Conservation (phyloP, 176 grass and related monocot species). For the Carex parvula region DNA sequence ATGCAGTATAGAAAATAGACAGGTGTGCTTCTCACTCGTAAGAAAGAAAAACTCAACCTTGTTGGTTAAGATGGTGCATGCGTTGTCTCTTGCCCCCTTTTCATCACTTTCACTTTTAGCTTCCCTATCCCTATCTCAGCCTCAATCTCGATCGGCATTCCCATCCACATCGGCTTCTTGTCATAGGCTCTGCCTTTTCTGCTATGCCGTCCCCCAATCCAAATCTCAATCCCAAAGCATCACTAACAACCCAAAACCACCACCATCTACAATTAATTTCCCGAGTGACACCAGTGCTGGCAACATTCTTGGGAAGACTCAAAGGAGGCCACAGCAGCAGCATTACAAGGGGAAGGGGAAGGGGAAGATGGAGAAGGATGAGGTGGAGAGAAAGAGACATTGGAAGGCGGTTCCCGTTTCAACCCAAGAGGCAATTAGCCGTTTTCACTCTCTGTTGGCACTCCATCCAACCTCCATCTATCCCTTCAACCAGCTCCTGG, state of each 20-base stretch:
- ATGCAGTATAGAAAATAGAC: neutral
- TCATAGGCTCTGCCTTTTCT: neutral
- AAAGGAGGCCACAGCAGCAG: neutral
- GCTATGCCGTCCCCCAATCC: neutral
- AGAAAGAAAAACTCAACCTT: neutral
- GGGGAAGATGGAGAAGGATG: neutral
- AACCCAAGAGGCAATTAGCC: neutral
- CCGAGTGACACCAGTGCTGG: neutral
- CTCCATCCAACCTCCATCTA: neutral
- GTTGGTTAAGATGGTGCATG: neutral
- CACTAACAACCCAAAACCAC: neutral
- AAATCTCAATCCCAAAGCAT: neutral
- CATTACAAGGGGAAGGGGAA: neutral
- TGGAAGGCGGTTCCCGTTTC: neutral
- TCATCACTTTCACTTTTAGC: neutral
- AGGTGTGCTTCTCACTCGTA: neutral
- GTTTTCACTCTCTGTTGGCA: neutral
- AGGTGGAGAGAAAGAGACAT: neutral
- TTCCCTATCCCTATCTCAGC: neutral
- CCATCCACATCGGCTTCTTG: neutral
- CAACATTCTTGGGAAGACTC: neutral
- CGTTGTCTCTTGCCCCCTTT: neutral
- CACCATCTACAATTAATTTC: neutral
- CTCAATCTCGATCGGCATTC: neutral
- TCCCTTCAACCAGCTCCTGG: neutral